Percentiles rank a stretch among this genome's conserved stretches.
These are phyloP conservation scores for Fusarium brevicatenulatum DNA, from an alignment of 2,329 filamentous ascomycete species.

Conservation along the genomic window DNA sequence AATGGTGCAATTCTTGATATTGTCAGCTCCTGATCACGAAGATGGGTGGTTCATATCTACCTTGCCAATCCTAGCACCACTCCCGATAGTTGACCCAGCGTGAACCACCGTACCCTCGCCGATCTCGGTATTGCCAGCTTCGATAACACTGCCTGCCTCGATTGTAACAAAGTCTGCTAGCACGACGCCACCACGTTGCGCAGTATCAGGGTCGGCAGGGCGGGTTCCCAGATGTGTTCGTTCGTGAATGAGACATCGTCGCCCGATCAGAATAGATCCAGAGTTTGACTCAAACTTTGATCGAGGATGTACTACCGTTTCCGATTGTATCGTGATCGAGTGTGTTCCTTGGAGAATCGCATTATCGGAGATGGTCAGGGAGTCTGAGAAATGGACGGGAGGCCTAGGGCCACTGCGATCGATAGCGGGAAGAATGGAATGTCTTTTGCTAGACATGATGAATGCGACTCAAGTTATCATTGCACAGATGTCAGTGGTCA, in stretches of 20 bases:
- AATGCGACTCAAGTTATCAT: slow-evolving; percentile 12
- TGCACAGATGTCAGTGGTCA: slow-evolving; percentile 12
- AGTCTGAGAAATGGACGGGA: slow-evolving; percentile 69
- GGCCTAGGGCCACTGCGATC: slow-evolving; percentile 66
- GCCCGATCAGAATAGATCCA: slow-evolving; percentile 82
- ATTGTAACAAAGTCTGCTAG: slow-evolving; percentile 71
- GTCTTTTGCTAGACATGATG: slow-evolving; percentile 60
- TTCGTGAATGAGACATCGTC: slow-evolving; percentile 85
- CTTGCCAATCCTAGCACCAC: slow-evolving; percentile 70
- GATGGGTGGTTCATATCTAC: slow-evolving; percentile 51
- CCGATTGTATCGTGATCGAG: slow-evolving; percentile 80
- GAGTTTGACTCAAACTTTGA: slow-evolving; percentile 80
- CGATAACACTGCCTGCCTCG: slow-evolving; percentile 68
- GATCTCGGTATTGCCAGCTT: slow-evolving; percentile 69
- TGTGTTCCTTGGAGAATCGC: slow-evolving; percentile 75
- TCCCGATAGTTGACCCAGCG: slow-evolving; percentile 68
- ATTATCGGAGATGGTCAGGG: slow-evolving; percentile 70
- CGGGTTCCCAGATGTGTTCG: slow-evolving; percentile 64
- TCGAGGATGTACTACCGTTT: slow-evolving; percentile 87
- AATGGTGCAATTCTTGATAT: slow-evolving; percentile 72
- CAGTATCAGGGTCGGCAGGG: slow-evolving; percentile 41
- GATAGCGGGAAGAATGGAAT: slow-evolving; percentile 65
- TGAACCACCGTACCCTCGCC: slow-evolving; percentile 70
- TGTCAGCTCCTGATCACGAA: slow-evolving; percentile 28
- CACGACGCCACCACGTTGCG: slow-evolving; percentile 59